Base-by-base conservation (phyloP, 1,139 yeast species). In the Candida sanyaensis region DNA sequence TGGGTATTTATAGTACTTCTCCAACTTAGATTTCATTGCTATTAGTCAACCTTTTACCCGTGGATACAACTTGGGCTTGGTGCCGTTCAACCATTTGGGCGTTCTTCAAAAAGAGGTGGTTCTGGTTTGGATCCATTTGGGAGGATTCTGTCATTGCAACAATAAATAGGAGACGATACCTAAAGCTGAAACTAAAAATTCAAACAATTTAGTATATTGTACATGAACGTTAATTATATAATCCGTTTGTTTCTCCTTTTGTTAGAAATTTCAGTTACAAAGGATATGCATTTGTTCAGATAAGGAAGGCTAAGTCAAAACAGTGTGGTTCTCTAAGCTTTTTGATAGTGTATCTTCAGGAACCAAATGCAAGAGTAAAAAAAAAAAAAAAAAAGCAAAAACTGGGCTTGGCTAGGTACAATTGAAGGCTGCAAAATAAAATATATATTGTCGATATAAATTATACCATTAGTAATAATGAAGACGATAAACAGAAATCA, bases 161-260 rank as follows among this genome's bases (percentile, higher is more conserved):
- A 36, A 36, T 36, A 29, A 23, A 17, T 17, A 17, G 21, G 21
- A 17, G 21, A 17, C 21, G 21, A 17, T 2, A 17, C 21, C 2
- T 17, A 17, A 24, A 24, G 21, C 12, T 4, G 4, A 11, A 23
- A 12, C 7, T 10, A 27, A 13, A n/a, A 37, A 12, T 17, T 27
- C 24, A 12, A 13, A 28, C 12, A 8, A 27, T 37, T 37, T 37
- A 37, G 27, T 32, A 12, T 8, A 7, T 28, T 13, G 5, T 17
- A 29, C 41, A 37, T 37, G 41, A 10, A 24, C 10, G 17, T 12
- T 36, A 36, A 36, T 36, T 36, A 36, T 36, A 36, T n/a, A 32
- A 32, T 32, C 28, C 28, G 28, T 26, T 26, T 26, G 21, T 8
- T 12, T 8, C n/a, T 34, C 12, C 6, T 8, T 34, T 11, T 27